Evolutionary conservation across 164 flowering plant genomes (phyloP).

Genomic region (Stephania cephalantha): DNA sequence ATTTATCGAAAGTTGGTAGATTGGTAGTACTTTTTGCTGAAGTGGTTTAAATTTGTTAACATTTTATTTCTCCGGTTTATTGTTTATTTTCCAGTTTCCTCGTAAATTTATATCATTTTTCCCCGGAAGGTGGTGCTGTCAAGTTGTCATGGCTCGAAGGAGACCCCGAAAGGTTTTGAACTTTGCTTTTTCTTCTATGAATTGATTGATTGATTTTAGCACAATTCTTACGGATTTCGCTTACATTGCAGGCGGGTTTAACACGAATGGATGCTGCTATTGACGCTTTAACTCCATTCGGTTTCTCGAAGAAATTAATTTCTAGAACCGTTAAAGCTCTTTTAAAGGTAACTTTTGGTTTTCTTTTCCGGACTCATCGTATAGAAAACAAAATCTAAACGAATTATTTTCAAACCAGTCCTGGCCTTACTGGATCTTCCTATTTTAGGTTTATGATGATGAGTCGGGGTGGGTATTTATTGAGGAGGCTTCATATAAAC

Average conservation of each 20-base stretch:
- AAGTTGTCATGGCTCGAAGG: neutral
- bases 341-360: neutral
- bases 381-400: neutral
- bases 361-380: neutral
- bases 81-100: neutral
- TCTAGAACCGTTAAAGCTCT: neutral
- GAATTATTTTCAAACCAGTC: neutral
- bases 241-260: neutral
- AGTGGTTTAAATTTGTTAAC: neutral
- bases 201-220: neutral
- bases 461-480: constrained; percentile 49
- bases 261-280: constrained; percentile 2
- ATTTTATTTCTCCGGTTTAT: neutral
- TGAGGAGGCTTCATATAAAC: constrained; percentile 41
- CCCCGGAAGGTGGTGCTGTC: neutral
- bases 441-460: constrained; percentile 31
- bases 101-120: neutral
- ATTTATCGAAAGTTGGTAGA: neutral
- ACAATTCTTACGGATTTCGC: neutral
- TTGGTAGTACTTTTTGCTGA: neutral
- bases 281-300: neutral
- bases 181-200: neutral
- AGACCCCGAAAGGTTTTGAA: neutral
- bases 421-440: neutral
- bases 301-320: neutral